Base-by-base conservation (phyloP, 441 rosid species). In the Corymbia calophylla region DNA sequence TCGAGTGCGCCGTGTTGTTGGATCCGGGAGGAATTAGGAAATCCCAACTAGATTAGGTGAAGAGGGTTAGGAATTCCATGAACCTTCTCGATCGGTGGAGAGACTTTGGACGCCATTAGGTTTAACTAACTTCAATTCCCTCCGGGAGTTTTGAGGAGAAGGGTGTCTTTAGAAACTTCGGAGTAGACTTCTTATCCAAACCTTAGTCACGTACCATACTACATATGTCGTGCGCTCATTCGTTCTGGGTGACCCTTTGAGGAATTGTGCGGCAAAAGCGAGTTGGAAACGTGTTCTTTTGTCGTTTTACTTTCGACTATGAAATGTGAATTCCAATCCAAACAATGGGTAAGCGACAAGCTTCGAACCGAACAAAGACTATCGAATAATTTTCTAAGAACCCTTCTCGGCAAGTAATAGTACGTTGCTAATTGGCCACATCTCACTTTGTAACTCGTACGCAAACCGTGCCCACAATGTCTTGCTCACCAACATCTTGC, bases 381-480 rank as follows among this genome's bases (percentile, higher is more conserved):
- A 70, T 35, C 48, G 8, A 19, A 1, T 21, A 1, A 17, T 25
- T 21, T 25, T 58, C 12, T 39, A 9, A 39, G 16, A 73, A 21
- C 49, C 82, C 49, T 49, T 73, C 29, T 11, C 2, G 82, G 7
- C 82, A 19, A 39, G 47, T 39, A 3, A 7, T 1, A 32, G 1
- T 5, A 2, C 21, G 13, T 35, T 29, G n/a, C 80, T 32, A 32
- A 17, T 32, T 10, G 47, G 47, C 80, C 9, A 73, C 29, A 7
- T 11, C 82, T 73, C 14, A 77, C 51, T 77, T 77, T 47, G 88
- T 54, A 85, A 21, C 51, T 64, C 66, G 2, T 25, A 94, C 93
- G 94, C 94, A 90, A 93, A 25, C 51, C 88, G 86, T 87, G 87
- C 89, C 88, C 92, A 91, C 93, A 1, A 92, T 94, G 90, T 85